These are phyloP conservation scores for Microcos paniculata DNA, from an alignment of 345 rosid species.

Conservation along the genomic window DNA sequence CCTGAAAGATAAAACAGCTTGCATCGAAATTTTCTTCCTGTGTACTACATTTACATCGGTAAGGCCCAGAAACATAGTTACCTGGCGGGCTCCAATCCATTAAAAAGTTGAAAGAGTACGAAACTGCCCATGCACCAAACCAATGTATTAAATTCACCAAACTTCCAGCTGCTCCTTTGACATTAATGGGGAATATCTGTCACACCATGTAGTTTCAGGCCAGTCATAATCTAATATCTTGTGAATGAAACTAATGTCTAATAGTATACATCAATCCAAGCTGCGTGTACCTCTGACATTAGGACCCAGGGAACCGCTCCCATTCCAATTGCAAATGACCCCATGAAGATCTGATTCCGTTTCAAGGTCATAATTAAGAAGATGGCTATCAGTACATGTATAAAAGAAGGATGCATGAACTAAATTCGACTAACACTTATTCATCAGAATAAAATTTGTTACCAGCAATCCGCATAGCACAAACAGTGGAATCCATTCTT, in stretches of 20 bases:
- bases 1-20: constrained; percentile 28
- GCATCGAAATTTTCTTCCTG: background rate
- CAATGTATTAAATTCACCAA: constrained; percentile 17
- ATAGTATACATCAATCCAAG: background rate
- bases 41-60: no score
- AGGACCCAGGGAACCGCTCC: constrained; percentile 56
- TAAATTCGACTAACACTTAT: background rate
- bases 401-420: background rate
- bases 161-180: constrained; percentile 29
- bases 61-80: background rate
- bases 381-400: background rate
- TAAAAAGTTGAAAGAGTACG: constrained; percentile 11
- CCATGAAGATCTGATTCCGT: constrained; percentile 31
- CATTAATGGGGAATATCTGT: constrained; percentile 29
- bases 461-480: constrained; percentile 14
- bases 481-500: constrained; percentile 7
- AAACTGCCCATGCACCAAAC: constrained; percentile 13
- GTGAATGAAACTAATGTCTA: background rate
- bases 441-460: background rate
- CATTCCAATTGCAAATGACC: constrained; percentile 47
- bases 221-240: background rate
- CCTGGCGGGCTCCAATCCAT: constrained; percentile 21
- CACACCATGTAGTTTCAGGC: background rate
- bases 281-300: constrained; percentile 39
- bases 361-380: background rate